Base-by-base conservation (phyloP, 2,329 filamentous ascomycete genomes). In the Knufia petricola region DNA sequence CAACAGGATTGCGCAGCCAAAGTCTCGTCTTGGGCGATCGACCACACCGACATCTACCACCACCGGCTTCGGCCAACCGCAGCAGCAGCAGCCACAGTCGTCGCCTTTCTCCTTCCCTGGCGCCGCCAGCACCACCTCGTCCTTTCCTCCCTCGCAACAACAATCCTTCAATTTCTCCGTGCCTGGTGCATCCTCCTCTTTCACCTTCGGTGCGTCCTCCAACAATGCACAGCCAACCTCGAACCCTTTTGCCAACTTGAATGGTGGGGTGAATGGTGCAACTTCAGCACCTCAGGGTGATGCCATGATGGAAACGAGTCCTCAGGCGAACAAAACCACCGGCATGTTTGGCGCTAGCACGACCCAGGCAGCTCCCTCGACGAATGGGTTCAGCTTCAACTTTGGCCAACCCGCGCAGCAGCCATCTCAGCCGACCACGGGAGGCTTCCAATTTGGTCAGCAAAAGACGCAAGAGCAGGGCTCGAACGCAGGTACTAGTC, bases 201-300 rank as follows among this genome's bases (percentile, higher is more conserved):
- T 48, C 21, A 34, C 46, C 12, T 49, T 45, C 32, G 45, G 46
- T 8, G 21, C 23, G 19, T 23, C 37, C n/a, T 42, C 9, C 46
- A 41, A 17, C 36, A 39, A 34, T 31, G 44, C 19, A 31, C 44
- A 28, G 24, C 3, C 44, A 20, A 6, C 21, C 6, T 36, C 20
- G 2, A 59, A 56, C 38, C 55, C 56, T 13, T 59, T 59, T 36
- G 51, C 54, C 9, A 52, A 38, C 15, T 3, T 55, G 32, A 59
- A 57, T 38, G 55, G 55, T 19, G 51, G 44, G 19, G 43, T 30
- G 8, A 42, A 44, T 34, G 28, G 19, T 8, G 30, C 3, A n/a
- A 37, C 4, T n/a, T 8, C 28, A 36, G 21, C 32, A 26, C 20
- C 6, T 4, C 31, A 43, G 26, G 36, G 36, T 28, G 52, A 58